Conservation (phyloP, 257 asterid species). For the Solanum gracilifrons region DNA sequence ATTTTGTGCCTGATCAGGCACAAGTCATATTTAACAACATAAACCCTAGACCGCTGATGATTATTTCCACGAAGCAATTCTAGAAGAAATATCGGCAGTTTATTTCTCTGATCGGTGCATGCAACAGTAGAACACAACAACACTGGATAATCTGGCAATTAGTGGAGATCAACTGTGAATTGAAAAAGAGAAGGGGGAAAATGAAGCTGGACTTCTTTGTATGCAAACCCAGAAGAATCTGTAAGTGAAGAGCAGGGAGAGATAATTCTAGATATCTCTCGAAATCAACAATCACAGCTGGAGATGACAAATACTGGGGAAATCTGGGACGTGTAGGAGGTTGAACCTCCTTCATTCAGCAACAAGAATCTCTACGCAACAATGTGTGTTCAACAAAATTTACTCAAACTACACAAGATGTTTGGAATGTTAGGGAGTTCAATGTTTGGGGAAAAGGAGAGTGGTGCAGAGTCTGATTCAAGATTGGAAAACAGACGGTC, state of each 20-base stretch:
- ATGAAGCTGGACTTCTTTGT: not conserved
- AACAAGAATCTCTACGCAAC: not conserved
- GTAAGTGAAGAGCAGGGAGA: not conserved
- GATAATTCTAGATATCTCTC: not conserved
- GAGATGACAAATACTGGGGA: not conserved
- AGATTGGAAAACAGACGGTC: not conserved
- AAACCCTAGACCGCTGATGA: not conserved
- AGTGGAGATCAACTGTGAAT: not conserved
- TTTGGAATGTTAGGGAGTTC: not conserved
- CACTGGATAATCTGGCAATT: not conserved
- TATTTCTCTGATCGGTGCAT: not conserved
- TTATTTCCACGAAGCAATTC: not conserved
- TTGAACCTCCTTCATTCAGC: not conserved
- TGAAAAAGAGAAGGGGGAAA: not conserved
- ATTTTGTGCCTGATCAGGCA: not conserved
- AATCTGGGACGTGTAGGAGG: not conserved
- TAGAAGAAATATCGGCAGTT: not conserved
- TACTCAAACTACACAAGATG: not conserved
- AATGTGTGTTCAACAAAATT: not conserved
- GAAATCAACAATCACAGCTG: not conserved
- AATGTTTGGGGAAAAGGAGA: not conserved
- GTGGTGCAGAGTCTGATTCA: not conserved
- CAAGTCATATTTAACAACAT: not conserved
- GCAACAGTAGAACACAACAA: not conserved
- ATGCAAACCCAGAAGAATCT: not conserved